Base-by-base conservation (phyloP, 768 basidiomycete genomes). In the Leccinellum albellum region DNA sequence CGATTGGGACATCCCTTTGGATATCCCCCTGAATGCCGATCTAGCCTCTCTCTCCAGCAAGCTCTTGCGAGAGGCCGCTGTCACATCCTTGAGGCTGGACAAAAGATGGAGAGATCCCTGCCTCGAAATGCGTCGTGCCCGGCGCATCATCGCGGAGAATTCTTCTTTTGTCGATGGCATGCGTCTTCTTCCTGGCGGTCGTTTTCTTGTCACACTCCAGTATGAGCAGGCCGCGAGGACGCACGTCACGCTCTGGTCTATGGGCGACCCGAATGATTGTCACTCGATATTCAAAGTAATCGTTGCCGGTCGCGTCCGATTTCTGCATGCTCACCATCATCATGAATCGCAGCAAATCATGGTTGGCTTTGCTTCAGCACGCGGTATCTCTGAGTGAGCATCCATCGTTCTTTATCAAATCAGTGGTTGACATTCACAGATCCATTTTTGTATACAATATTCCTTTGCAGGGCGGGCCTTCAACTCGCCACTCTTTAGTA, bases 201-300 rank as follows among this genome's bases (percentile, higher is more conserved):
- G 74, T 24, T 82, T 79, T 78, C 76, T 84, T 23, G 72, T 82
- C 5, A 76, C 76, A 24, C 71, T 80, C 26, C 74, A 76, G 54
- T 72, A 72, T 9, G 67, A 71, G 53, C 66, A 58, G 3, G 63
- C 60, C 2, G 70, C 73, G 50, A 72, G 74, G 8, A 74, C 78
- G 6, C 68, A 71, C 29, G 62, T 84, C 21, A 76, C 74, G 12
- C 64, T 84, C 12, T 82, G 81, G 78, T 77, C 73, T 47, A 59
- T 75, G 26, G 65, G 64, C n/a, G 68, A 72, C 62, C 44, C 69
- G 28, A 60, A 65, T 6, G 48, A 63, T 53, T 50, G 58, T 35
- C 67, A 65, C 57, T 64, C 67, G 32, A 67, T 70, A 28, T 70
- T 73, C 20, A 63, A 53, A 42, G 56, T 67, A 17, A 69, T 73